Base-by-base conservation (phyloP, 2,329 filamentous ascomycete genomes). In the Verticillium alfalfae region DNA sequence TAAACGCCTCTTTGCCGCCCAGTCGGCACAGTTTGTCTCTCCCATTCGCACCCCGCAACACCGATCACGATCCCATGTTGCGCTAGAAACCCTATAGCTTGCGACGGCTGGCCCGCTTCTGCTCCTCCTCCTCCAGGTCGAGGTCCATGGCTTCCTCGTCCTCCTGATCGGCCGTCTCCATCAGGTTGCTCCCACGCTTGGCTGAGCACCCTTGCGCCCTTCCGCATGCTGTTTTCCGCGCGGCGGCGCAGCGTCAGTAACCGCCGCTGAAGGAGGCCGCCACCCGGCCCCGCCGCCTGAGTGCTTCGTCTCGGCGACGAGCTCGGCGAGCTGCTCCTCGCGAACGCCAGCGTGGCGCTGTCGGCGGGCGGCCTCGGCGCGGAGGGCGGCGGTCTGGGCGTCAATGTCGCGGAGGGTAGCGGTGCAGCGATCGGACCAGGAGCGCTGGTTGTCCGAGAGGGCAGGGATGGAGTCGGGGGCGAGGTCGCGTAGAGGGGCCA, bases 401-500 rank as follows among this genome's bases (percentile, higher is more conserved):
- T 97, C 92, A 3, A 99, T 84, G 36, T 90, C 89, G 0, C 76
- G 78, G 2, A 97, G 85, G 1, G 92, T 91, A 3, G 81, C 77
- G 6, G 86, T 84, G 78, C 94, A 98, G 62, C 93, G 87, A n/a
- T 76, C 79, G 59, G 89, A 87, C 94, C 94, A 99, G 61, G 83
- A 82, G 36, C 82, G 80, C 12, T 99, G 83, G 13, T 88, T 84
- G 3, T 77, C 73, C 34, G 92, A 83, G 78, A 97, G 88, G 1
- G 78, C 75, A 0, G 87, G 84, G 13, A 97, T 83, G 61, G 88
- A 86, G 62, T 86, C 86, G 0, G 93, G 92, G 1, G 86, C 84
- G 1, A 97, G 85, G 73, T 99, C 95, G 22, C 95, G 92, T 1
- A 97, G 85, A 0, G 95, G 90, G 0, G 93, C 87, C 37, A 97